phyloP scores from a whole-genome alignment of 768 basidiomycete species.

The Leccinum longicurvipes region DNA sequence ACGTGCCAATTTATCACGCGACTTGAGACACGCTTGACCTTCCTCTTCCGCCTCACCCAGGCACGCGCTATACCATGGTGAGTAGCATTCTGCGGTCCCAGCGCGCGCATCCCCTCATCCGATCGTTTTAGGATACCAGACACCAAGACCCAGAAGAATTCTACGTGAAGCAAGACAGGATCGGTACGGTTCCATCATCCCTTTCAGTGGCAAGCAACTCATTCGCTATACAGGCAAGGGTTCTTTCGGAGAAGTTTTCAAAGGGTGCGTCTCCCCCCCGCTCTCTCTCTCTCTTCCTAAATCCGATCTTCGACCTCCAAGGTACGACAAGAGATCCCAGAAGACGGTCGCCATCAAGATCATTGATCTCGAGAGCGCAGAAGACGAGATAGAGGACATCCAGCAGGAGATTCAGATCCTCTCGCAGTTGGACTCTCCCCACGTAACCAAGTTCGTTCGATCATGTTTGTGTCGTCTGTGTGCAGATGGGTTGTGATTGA shows the following conservation, averaged over 20 bases:
- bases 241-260: constrained; percentile 99
- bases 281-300: constrained; percentile 5
- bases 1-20: constrained; percentile 16
- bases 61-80: constrained; percentile 19
- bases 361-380: constrained; percentile 97
- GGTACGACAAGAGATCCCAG: constrained; percentile 93
- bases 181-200: constrained; percentile 54
- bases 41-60: neutral
- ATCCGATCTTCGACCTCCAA: constrained; percentile 28
- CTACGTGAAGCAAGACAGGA: constrained; percentile 96
- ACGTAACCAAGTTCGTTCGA: constrained; percentile 84
- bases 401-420: constrained; percentile 99
- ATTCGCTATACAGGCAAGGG: constrained; percentile 71
- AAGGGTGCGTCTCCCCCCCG: constrained; percentile 60
- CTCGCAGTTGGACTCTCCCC: constrained; percentile 91
- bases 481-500: constrained; percentile 34
- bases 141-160: constrained; percentile 93
- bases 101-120: constrained; percentile 5
- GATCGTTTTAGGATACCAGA: constrained; percentile 50
- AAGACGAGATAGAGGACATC: constrained; percentile 99
- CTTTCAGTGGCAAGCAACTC: constrained; percentile 15
- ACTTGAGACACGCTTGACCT: constrained; percentile 1
- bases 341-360: constrained; percentile 99
- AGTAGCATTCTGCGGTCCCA: neutral
- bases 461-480: constrained; percentile 22